These are phyloP conservation scores for Pyricularia pennisetigena DNA, from an alignment of 2,329 filamentous ascomycete genomes.

Conservation along the genomic window DNA sequence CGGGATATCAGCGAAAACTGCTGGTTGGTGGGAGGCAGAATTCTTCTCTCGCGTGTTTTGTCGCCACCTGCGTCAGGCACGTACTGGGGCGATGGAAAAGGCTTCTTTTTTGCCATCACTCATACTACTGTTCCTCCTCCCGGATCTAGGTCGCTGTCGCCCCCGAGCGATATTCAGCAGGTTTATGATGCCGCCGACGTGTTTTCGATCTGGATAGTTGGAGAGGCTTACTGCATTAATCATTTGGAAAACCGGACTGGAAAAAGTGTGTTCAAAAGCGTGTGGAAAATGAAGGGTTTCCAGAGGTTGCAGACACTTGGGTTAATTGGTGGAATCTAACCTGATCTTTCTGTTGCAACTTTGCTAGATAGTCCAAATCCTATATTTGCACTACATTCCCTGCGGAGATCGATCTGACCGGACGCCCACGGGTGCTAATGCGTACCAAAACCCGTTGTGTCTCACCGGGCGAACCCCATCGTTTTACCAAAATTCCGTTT, in stretches of 20 bases:
- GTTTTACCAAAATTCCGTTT: too few species aligned
- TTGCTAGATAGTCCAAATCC: too few species aligned
- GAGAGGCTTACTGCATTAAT: background rate
- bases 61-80: background rate
- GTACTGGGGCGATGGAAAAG: background rate
- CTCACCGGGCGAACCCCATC: too few species aligned
- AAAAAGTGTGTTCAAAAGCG: background rate
- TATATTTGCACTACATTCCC: too few species aligned
- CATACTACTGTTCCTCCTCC: background rate
- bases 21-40: background rate
- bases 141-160: background rate
- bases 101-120: background rate
- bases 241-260: background rate
- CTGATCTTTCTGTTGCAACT: too few species aligned
- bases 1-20: background rate
- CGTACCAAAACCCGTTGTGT: too few species aligned
- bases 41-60: background rate
- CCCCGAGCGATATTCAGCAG: background rate
- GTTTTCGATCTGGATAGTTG: background rate
- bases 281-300: background rate
- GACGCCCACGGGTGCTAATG: too few species aligned
- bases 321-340: background rate
- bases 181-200: conserved; percentile 1
- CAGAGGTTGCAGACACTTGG: background rate
- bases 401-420: too few species aligned